Base-by-base conservation (phyloP, 768 basidiomycete genomes). In the Neoboletus subvelutipes region DNA sequence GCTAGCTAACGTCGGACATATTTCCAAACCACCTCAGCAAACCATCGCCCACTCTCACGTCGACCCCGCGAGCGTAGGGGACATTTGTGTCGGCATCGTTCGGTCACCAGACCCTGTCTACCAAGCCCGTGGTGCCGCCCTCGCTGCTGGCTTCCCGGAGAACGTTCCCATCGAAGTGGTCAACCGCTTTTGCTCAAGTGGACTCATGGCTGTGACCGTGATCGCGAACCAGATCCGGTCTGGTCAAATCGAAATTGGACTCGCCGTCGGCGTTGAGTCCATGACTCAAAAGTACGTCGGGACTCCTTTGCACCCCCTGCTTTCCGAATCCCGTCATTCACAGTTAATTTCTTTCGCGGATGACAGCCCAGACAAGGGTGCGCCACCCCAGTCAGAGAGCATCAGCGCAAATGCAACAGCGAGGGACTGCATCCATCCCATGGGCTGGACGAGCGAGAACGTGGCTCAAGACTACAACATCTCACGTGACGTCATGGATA, bases 371-470 rank as follows among this genome's bases (percentile, higher is more conserved):
- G 88, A 90, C 67, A 76, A 76, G 3, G 86, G 85, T 20, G 83
- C 81, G 17, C 83, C 83, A 0, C 62, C 73, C 41, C 82, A 82
- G 57, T 87, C 86, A 43, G 88, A 86, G 50, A 75, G 82, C 17
- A 77, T 94, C 45, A 76, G 82, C 28, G 67, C 72, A 17, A 80
- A 86, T 65, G 66, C 76, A 12, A 75, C 83, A 5, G 82, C 89
- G 3, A 78, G 71, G 28, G 88, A 89, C 60, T 86, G 85, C 57
- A 67, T 76, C 22, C 75, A 84, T 67, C 88, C 87, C 33, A 94
- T 93, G 92, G 91, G 91, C 8, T 92, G 92, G 92, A 92, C 91
- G 7, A 87, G 86, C 61, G 91, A 94, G 72, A 94, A 92, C 59
- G 88, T 94, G 33, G 91, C 91, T 0, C 72, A 74, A 33, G 88